Evolutionary conservation across 768 basidiomycete species (phyloP).

Genomic region (Tephrocybe sp.): DNA sequence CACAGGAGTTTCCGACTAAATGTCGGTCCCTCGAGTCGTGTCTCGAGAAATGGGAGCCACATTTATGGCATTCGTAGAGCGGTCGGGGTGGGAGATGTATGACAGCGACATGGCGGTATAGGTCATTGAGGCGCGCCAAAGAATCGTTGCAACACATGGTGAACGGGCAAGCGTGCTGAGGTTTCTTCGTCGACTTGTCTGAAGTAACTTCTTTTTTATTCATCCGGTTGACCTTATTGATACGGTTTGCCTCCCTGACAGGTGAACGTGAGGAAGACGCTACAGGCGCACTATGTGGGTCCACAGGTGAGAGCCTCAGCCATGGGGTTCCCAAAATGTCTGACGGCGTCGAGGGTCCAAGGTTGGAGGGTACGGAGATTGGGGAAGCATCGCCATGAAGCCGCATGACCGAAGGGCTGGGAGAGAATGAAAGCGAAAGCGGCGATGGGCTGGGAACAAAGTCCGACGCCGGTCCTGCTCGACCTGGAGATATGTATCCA

Average conservation of each 20-base stretch:
- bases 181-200: neutral
- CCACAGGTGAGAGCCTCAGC: neutral
- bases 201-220: no score
- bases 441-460: neutral
- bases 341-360: neutral
- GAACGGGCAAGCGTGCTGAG: neutral
- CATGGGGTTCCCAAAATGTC: neutral
- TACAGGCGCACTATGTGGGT: no score
- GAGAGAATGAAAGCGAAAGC: neutral
- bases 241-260: neutral
- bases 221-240: neutral
- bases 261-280: neutral
- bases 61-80: neutral
- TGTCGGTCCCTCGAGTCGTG: neutral
- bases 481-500: neutral
- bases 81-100: neutral
- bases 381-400: neutral
- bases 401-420: neutral
- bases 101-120: neutral
- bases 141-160: neutral
- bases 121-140: neutral
- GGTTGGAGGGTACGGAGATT: neutral
- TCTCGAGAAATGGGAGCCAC: neutral
- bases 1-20: neutral
- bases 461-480: neutral